These are phyloP conservation scores for Pouteria glomerata DNA, from an alignment of 148 eudicot genomes.

Conservation along the genomic window DNA sequence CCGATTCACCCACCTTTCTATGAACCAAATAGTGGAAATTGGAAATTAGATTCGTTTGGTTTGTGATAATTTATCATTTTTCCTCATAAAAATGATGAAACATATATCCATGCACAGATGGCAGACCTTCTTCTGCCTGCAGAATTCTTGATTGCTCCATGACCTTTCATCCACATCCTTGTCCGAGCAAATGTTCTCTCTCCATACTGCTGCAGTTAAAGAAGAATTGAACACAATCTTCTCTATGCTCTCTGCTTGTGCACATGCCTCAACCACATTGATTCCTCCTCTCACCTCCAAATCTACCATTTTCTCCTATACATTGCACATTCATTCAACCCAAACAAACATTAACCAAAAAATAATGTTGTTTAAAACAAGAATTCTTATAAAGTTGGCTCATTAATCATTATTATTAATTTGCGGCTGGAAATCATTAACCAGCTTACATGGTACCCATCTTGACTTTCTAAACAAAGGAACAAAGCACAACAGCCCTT, in stretches of 20 bases:
- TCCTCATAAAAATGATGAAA: no score
- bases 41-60: no score
- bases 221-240: constrained; percentile 32
- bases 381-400: background rate
- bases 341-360: background rate
- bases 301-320: constrained; percentile 29
- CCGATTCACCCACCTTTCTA: background rate
- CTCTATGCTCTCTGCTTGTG: constrained; percentile 27
- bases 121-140: constrained; percentile 32
- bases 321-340: background rate
- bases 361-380: background rate
- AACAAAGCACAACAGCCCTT: constrained; percentile 38
- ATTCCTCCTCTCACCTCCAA: constrained; percentile 34
- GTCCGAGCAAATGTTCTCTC: constrained; percentile 24
- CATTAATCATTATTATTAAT: no score
- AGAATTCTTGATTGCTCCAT: constrained; percentile 29
- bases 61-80: no score
- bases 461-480: constrained; percentile 34
- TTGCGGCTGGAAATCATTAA: background rate
- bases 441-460: constrained; percentile 34
- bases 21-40: background rate
- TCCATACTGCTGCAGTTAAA: constrained; percentile 32
- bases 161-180: constrained; percentile 33
- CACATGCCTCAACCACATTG: constrained; percentile 37
- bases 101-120: background rate